Percentiles rank a stretch among this genome's conserved stretches.
Conservation (phyloP, 1,284 basidiomycete genomes). For the Entoloma clypeatum region DNA sequence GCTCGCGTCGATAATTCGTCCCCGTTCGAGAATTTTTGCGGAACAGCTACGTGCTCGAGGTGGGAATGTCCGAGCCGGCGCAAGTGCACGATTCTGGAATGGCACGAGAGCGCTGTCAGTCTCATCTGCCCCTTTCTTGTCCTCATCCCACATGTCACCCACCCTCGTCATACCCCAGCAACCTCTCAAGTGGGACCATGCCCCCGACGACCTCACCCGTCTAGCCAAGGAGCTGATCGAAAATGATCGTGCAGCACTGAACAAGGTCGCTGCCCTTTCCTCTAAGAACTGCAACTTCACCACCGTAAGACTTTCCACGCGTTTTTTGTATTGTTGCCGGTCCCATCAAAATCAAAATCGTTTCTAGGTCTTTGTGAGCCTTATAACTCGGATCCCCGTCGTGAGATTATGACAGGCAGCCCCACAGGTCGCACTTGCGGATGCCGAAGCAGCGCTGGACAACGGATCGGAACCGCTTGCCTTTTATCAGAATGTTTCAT, state of each 20-base stretch:
- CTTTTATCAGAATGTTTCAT: conserved; percentile 80
- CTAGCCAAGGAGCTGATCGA: conserved; percentile 60
- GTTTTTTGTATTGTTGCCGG: not conserved
- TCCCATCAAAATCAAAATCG: conserved; percentile 8
- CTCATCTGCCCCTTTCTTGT: conserved; percentile 23
- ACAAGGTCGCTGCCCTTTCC: conserved; percentile 60
- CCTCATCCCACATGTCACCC: conserved; percentile 41
- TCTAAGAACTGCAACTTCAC: conserved; percentile 54
- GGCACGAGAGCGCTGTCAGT: conserved; percentile 21
- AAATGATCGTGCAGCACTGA: conserved; percentile 50
- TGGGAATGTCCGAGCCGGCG: conserved; percentile 36
- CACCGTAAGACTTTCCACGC: conserved; percentile 40
- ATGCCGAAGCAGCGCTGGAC: conserved; percentile 54
- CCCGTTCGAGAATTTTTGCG: conserved; percentile 22
- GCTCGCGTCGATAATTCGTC: conserved; percentile 19
- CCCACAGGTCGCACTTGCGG: conserved; percentile 49
- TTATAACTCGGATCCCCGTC: conserved; percentile 15
- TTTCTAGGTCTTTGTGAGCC: conserved; percentile 61
- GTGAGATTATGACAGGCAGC: conserved; percentile 11
- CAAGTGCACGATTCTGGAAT: conserved; percentile 15
- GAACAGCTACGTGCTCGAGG: conserved; percentile 34
- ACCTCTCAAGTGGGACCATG: conserved; percentile 67
- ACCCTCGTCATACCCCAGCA: conserved; percentile 67
- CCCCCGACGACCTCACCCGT: conserved; percentile 54
- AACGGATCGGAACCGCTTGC: conserved; percentile 52